Evolutionary conservation across 352 stramenopile species (phyloP).

Genomic region (Phytophthora pinifolia): DNA sequence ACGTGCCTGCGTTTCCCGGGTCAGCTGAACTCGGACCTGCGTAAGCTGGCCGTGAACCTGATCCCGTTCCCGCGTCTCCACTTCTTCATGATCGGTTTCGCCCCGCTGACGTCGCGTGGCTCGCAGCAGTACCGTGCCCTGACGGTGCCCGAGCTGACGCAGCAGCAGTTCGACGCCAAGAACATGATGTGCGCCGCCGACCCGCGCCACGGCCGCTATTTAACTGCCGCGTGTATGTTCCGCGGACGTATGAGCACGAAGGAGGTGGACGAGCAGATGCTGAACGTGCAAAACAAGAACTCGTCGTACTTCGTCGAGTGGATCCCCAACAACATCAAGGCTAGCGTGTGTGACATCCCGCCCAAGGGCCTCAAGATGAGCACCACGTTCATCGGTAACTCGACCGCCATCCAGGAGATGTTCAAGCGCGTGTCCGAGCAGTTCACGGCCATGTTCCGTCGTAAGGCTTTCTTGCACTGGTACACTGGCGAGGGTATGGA

Average conservation of each 20-base stretch:
- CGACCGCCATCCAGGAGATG: conserved; percentile 99
- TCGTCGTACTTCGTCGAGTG: conserved; percentile 99
- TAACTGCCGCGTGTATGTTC: conserved; percentile 99
- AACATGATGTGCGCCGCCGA: conserved; percentile 99
- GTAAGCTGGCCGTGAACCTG: conserved; percentile 98
- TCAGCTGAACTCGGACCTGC: conserved; percentile 99
- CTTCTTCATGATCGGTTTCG: conserved; percentile 99
- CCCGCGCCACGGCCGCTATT: conserved; percentile 98
- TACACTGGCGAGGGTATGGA: conserved; percentile 99
- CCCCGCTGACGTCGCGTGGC: conserved; percentile 94
- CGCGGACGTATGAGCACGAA: conserved; percentile 99
- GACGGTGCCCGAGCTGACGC: conserved; percentile 97
- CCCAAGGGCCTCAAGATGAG: conserved; percentile 98
- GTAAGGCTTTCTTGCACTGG: conserved; percentile 99
- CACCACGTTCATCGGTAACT: conserved; percentile 99
- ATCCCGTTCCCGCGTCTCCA: conserved; percentile 99
- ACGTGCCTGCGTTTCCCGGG: conserved; percentile 98
- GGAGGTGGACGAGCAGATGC: conserved; percentile 99
- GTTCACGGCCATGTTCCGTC: conserved; percentile 99
- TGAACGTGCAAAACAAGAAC: conserved; percentile 99
- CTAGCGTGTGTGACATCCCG: conserved; percentile 99
- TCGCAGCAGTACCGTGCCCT: conserved; percentile 98
- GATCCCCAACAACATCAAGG: conserved; percentile 99
- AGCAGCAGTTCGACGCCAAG: conserved; percentile 99
- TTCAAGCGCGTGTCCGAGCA: conserved; percentile 99